Evolutionary conservation across 176 grass and related monocot species (phyloP).

Genomic region (Avena eriantha): DNA sequence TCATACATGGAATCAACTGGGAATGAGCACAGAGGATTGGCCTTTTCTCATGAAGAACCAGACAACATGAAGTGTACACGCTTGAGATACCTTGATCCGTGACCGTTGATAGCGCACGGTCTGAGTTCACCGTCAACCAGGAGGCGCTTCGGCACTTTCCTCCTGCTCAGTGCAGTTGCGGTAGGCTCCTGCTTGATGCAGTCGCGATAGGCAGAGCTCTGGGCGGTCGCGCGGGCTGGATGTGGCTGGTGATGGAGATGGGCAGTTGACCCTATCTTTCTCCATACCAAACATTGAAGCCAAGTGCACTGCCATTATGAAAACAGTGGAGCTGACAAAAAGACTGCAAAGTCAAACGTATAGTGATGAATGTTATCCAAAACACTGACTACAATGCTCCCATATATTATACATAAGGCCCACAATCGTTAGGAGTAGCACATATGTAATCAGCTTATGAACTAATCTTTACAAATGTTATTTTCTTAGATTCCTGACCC

Average conservation of each 20-base stretch:
- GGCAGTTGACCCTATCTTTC: slow-evolving; percentile 58
- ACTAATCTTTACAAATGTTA: neutral
- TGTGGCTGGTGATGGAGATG: neutral
- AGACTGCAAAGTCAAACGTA: slow-evolving; percentile 37
- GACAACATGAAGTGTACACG: too few relatives aligned
- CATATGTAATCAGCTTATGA: neutral
- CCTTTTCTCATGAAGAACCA: too few relatives aligned
- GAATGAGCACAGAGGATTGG: too few relatives aligned
- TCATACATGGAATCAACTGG: too few relatives aligned
- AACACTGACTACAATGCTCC: slow-evolving; percentile 11
- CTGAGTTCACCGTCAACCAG: too few relatives aligned
- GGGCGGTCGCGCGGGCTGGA: too few relatives aligned
- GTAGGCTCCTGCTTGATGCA: too few relatives aligned
- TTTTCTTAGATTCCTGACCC: neutral
- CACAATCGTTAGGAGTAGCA: neutral
- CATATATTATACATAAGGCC: neutral
- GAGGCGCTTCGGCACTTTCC: too few relatives aligned
- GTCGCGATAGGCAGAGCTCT: too few relatives aligned
- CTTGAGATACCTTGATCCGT: too few relatives aligned
- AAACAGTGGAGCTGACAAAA: slow-evolving; percentile 20
- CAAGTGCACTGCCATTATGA: slow-evolving; percentile 52
- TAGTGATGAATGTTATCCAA: slow-evolving; percentile 15
- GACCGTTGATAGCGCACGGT: too few relatives aligned
- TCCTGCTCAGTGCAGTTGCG: too few relatives aligned
- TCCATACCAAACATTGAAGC: slow-evolving; percentile 60